Percentiles rank a stretch among this genome's conserved stretches.
These are phyloP conservation scores for Russula abietina DNA, from an alignment of 768 basidiomycete genomes.

Conservation along the genomic window DNA sequence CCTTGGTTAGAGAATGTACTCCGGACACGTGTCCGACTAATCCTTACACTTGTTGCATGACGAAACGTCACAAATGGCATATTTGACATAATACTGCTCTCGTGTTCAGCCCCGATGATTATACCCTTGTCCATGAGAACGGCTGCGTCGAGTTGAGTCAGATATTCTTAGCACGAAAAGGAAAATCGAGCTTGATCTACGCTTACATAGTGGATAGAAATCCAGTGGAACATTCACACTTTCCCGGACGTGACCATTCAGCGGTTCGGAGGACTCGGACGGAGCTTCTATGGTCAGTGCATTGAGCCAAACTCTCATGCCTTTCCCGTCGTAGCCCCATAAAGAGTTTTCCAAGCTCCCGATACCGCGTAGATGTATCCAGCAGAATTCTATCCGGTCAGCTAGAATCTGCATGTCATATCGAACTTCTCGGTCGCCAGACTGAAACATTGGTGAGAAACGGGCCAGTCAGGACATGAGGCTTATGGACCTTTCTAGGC, in stretches of 20 bases:
- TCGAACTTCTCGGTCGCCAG: slow-evolving; percentile 81
- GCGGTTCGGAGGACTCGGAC: slow-evolving; percentile 32
- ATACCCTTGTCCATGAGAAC: slow-evolving; percentile 99
- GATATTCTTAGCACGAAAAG: slow-evolving; percentile 14
- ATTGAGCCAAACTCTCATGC: slow-evolving; percentile 91
- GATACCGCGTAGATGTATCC: slow-evolving; percentile 95
- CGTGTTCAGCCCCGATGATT: slow-evolving; percentile 92
- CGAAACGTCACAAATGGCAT: slow-evolving; percentile 89
- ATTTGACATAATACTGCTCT: slow-evolving; percentile 65
- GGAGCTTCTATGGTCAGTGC: slow-evolving; percentile 80
- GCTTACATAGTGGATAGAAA: slow-evolving; percentile 91
- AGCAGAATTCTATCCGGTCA: slow-evolving; percentile 96
- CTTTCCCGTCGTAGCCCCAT: slow-evolving; percentile 92
- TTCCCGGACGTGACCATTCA: slow-evolving; percentile 66
- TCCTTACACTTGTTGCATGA: slow-evolving; percentile 77
- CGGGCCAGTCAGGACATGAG: not conserved
- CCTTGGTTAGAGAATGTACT: not conserved
- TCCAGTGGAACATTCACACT: slow-evolving; percentile 89
- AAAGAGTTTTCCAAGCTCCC: slow-evolving; percentile 92
- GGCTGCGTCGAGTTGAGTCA: slow-evolving; percentile 43
- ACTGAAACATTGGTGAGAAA: slow-evolving; percentile 38
- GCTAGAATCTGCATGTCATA: slow-evolving; percentile 98
- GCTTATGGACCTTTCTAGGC: slow-evolving; percentile 65
- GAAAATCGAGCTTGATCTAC: not conserved
- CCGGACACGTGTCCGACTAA: not conserved